Conservation (phyloP, 2,329 filamentous ascomycete genomes). For the Aureobasidium sp. region DNA sequence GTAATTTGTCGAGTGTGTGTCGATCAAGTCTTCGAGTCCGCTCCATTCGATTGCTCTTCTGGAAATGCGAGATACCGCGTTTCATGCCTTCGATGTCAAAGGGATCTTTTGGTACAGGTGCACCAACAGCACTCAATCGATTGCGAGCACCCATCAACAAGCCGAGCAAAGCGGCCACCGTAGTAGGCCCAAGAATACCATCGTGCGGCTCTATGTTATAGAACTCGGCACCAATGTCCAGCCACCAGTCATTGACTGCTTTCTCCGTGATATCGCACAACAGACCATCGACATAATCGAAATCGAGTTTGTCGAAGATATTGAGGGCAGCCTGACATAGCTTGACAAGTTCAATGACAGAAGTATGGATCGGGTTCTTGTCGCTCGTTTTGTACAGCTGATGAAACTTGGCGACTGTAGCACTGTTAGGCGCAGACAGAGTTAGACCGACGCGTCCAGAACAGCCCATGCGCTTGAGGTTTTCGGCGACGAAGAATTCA, state of each 20-base stretch:
- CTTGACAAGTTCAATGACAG: constrained; percentile 82
- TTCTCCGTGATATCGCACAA: constrained; percentile 90
- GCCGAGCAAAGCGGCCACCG: constrained; percentile 78
- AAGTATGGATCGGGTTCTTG: constrained; percentile 64
- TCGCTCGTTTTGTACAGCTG: constrained; percentile 85
- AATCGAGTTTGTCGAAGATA: constrained; percentile 78
- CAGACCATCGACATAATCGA: constrained; percentile 82
- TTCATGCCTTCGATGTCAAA: constrained; percentile 81
- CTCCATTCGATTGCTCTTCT: constrained; percentile 77
- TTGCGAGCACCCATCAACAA: constrained; percentile 86
- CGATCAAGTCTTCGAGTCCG: constrained; percentile 73
- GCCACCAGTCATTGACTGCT: constrained; percentile 92
- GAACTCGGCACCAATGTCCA: constrained; percentile 81
- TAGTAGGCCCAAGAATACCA: constrained; percentile 85
- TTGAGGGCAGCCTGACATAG: constrained; percentile 83
- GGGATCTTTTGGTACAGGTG: constrained; percentile 79
- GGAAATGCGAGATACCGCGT: constrained; percentile 76
- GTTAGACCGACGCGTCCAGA: constrained; percentile 82
- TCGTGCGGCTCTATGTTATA: constrained; percentile 91
- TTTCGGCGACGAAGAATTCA: constrained; percentile 87
- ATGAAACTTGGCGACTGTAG: constrained; percentile 83
- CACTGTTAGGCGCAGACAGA: constrained; percentile 65
- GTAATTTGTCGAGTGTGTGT: constrained; percentile 71
- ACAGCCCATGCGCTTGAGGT: constrained; percentile 85
- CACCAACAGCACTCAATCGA: constrained; percentile 73